Evolutionary conservation across 2,329 filamentous ascomycete species (phyloP).

Genomic region (Emmonsiellopsis sp.): DNA sequence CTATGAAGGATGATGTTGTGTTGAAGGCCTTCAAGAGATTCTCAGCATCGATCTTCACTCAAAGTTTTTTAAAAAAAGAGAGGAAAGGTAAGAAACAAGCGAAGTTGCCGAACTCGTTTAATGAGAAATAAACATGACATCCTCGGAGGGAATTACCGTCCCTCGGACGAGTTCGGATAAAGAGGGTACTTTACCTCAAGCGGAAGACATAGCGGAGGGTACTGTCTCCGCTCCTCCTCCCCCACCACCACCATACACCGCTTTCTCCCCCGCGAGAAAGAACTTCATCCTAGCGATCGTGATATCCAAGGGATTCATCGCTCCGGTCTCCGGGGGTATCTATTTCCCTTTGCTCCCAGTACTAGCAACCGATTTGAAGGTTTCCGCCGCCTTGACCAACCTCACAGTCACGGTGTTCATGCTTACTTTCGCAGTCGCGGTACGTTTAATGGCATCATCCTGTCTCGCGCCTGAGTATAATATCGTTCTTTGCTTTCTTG

Average conservation of each 20-base stretch:
- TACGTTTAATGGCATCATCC: background rate
- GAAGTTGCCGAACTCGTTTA: too few species aligned
- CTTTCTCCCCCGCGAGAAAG: slow-evolving; percentile 26
- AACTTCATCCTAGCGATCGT: slow-evolving; percentile 32
- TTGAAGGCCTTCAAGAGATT: too few species aligned
- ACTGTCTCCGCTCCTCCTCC: background rate
- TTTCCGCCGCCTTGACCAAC: slow-evolving; percentile 30
- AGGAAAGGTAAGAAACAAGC: too few species aligned
- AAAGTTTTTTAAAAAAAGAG: too few species aligned
- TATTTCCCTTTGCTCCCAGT: slow-evolving; percentile 35
- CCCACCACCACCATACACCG: slow-evolving; percentile 25
- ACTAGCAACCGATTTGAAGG: slow-evolving; percentile 31
- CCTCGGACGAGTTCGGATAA: too few species aligned
- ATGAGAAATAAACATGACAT: too few species aligned
- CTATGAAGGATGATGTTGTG: too few species aligned
- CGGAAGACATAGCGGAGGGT: background rate
- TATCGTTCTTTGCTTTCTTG: too few species aligned
- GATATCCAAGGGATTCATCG: slow-evolving; percentile 35
- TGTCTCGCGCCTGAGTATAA: background rate
- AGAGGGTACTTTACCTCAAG: background rate
- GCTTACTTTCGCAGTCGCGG: slow-evolving; percentile 32
- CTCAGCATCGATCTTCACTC: too few species aligned
- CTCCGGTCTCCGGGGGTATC: slow-evolving; percentile 36
- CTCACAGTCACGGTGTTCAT: slow-evolving; percentile 39
- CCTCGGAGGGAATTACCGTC: too few species aligned